A percentile compares a stretch with the other conserved stretches of the same genome.
phyloP scores from a whole-genome alignment of 169 alveolate species.

The Babesia microti region DNA sequence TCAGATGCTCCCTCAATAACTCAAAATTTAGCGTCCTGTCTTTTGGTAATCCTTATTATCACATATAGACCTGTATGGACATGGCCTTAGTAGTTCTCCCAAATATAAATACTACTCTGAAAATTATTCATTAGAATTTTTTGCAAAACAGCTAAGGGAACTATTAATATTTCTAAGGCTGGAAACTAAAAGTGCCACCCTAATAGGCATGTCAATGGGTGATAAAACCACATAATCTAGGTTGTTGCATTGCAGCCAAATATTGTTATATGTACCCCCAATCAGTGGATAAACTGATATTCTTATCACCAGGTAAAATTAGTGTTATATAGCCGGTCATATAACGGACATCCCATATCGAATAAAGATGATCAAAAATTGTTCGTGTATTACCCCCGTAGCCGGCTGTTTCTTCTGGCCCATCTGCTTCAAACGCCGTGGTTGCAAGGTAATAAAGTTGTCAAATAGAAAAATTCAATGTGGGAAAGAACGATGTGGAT shows the following conservation, averaged over 20 bases:
- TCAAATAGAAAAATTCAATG: constrained; percentile 14
- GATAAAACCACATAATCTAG: too few species aligned
- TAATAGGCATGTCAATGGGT: constrained; percentile 67
- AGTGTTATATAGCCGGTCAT: too few species aligned
- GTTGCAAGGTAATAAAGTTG: neutral
- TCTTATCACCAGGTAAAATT: constrained; percentile 67
- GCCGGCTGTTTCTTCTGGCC: neutral
- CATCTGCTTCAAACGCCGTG: neutral
- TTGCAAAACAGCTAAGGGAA: constrained; percentile 59
- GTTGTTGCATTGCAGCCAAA: constrained; percentile 52
- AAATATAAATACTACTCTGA: constrained; percentile 46
- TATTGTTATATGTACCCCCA: constrained; percentile 56
- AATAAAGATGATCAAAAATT: constrained; percentile 20
- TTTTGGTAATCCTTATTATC: constrained; percentile 38
- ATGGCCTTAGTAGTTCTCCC: constrained; percentile 62
- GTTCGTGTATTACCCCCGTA: neutral
- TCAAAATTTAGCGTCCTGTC: constrained; percentile 52
- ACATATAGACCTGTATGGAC: constrained; percentile 55
- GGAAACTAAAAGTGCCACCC: constrained; percentile 31
- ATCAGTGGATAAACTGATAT: constrained; percentile 47
- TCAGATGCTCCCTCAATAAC: constrained; percentile 31
- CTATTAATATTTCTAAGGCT: constrained; percentile 38
- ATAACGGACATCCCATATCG: constrained; percentile 46
- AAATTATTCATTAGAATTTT: constrained; percentile 52
- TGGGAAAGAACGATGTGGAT: constrained; percentile 56